These are phyloP conservation scores for Suillus placidus DNA, from an alignment of 768 basidiomycete species.

Conservation along the genomic window DNA sequence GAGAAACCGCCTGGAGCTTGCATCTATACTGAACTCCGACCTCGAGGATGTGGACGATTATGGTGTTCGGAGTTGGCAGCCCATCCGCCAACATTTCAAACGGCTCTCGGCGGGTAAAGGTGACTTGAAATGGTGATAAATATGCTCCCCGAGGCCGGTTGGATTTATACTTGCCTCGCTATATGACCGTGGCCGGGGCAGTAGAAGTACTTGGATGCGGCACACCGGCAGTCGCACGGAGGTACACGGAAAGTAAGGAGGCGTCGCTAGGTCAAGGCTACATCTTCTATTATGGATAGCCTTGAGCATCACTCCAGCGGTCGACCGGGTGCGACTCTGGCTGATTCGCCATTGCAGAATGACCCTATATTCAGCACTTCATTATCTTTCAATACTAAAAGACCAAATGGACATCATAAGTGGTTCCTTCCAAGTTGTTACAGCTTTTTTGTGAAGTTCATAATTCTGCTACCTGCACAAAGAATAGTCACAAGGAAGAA, in stretches of 20 bases:
- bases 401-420: not conserved
- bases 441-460: too few relatives aligned
- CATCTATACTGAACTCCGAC: not conserved
- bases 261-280: not conserved
- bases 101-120: not conserved
- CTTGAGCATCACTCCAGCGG: not conserved
- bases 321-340: not conserved
- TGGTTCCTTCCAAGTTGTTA: not conserved
- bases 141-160: not conserved
- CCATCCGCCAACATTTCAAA: not conserved
- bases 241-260: not conserved
- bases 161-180: not conserved
- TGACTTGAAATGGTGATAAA: not conserved
- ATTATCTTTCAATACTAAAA: not conserved
- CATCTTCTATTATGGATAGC: not conserved
- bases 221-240: not conserved
- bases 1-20: not conserved
- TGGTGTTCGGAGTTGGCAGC: not conserved
- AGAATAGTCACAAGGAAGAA: not conserved
- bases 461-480: not conserved
- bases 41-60: not conserved
- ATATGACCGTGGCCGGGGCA: not conserved
- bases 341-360: not conserved
- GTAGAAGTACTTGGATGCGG: not conserved
- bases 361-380: not conserved